Percentiles rank a stretch among this genome's conserved stretches.
phyloP scores from a whole-genome alignment of 2,329 filamentous ascomycete genomes.

The Emmonsiellopsis sp. region DNA sequence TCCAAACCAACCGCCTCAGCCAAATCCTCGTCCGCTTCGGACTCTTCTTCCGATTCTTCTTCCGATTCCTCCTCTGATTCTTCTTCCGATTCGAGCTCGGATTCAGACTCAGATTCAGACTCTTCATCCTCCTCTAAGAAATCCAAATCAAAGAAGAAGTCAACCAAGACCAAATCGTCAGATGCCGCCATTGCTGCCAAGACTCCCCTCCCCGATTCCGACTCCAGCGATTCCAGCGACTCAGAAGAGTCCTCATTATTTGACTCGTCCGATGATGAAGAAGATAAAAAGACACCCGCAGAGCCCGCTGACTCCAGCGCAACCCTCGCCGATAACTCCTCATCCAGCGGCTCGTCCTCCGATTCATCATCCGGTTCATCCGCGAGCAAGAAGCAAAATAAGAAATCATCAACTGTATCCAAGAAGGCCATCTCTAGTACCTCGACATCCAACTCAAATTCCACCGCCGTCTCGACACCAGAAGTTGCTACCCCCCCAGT shows the following conservation, averaged over 20 bases:
- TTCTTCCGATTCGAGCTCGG: slow-evolving; percentile 29
- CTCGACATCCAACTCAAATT: slow-evolving; percentile 39
- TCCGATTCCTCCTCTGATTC: slow-evolving; percentile 8
- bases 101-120: slow-evolving; percentile 17
- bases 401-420: slow-evolving; percentile 15
- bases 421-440: slow-evolving; percentile 14
- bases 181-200: slow-evolving; percentile 21
- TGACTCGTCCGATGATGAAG: slow-evolving; percentile 5
- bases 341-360: slow-evolving; percentile 7
- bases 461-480: slow-evolving; percentile 33
- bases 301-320: slow-evolving; percentile 23
- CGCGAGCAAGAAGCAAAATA: slow-evolving; percentile 18
- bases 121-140: slow-evolving; percentile 16
- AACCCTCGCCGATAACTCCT: slow-evolving; percentile 20
- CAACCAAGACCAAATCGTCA: slow-evolving; percentile 8
- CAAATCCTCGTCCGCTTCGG: slow-evolving; percentile 4
- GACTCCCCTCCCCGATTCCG: slow-evolving; percentile 27
- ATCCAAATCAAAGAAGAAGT: slow-evolving; percentile 20
- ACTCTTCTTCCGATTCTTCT: slow-evolving; percentile 8
- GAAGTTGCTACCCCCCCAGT: slow-evolving; percentile 27
- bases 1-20: background rate
- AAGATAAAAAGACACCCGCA: slow-evolving; percentile 4
- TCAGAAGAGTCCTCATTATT: slow-evolving; percentile 9
- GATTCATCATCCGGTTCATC: slow-evolving; percentile 6
- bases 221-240: slow-evolving; percentile 13